Evolutionary conservation across 768 basidiomycete genomes (phyloP), one percentile per base, ranked within the genome.

Genomic region (Termitomyces sp.): DNA sequence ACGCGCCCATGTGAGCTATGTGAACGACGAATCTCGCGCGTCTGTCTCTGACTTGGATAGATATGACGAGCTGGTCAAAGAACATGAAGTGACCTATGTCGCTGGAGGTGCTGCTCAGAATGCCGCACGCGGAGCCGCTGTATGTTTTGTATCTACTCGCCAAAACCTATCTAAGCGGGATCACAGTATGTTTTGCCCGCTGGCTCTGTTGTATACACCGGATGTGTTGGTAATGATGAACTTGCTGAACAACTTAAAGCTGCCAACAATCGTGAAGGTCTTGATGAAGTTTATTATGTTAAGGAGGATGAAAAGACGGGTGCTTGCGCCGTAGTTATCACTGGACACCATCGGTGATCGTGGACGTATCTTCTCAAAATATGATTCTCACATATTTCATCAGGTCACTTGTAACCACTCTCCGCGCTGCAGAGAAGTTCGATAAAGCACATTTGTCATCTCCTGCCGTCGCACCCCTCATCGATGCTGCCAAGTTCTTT

Each of bases 21-120:
- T 15, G 4, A 24, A 11, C 1, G 44, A 12, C n/a, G 38, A 35
- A 43, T 26, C 41, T 50, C 21, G 10, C n/a, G 24, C 11, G 22
- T 50, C 21, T 59, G 10, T 50, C 21, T 59, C 44, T 56, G 30
- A 55, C 28, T 49, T 45, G 14, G 47, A 44, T 8, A 98, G 95
- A 68, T 99, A 98, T 71, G 88, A 89, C 3, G 93, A 98, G 63
- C 71, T 98, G 59, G 82, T 88, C 45, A 80, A 79, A 56, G 79
- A 92, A 57, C 72, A 89, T 70, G 64, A 87, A 57, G 81, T 93
- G 50, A 87, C 85, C 49, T 99, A 94, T 65, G 95, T 98, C 51
- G 96, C 97, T 51, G 97, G 97, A 57, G 97, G 97, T 64, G 96
- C 97, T 28, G 84, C 92, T 28, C 97, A 99, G 71, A 99, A 99